Evolutionary conservation across 1,139 yeast genomes (phyloP), one percentile per base, ranked within the genome.

Genomic region (Saccharomyces hybrid): DNA sequence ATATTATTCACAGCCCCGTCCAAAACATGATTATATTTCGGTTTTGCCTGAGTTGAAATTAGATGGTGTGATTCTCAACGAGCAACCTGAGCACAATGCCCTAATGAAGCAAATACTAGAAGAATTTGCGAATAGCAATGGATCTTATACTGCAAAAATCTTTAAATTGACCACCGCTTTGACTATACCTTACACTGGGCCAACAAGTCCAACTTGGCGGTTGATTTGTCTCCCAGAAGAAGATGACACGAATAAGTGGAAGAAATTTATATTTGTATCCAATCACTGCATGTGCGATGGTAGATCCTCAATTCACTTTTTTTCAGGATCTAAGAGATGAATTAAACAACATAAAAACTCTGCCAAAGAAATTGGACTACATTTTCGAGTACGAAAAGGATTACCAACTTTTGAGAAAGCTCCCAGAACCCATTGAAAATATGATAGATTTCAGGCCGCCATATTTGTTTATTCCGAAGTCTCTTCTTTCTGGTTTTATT

Each of bases 211-310:
- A 11, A 51, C 49, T 29, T 56, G 57, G 56, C 47, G 59, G 48
- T 8, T 56, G 24, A 24, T 53, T 31, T 51, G 44, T 19, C 47
- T 55, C 0, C 56, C 56, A 12, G 55, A 49, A 3, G 44, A 49
- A 3, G 16, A 4, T 47, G n/a, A 41, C 12, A 28, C 26, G 7
- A 32, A 26, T 7, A 41, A 24, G 14, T 55, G 54, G 54, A 48
- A 53, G 12, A 47, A 51, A 31, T 49, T 56, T 7, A 29, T 51
- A n/a, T 53, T 49, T 24, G 12, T 56, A 24, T 49, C 59, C 8
- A 55, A 56, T 47, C 59, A 56, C 42, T 38, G 51, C 31, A 48
- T 46, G 21, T 55, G 49, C 11, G 59, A 56, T 26, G 59, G 59
- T 4, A 38, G 49, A 27, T 51, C 59, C 2, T 51, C 51, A 5